A percentile compares a stretch with the other conserved stretches of the same genome.
Evolutionary conservation across 805 yeast genomes (phyloP).

Genomic region (Soucietia sequanensis): DNA sequence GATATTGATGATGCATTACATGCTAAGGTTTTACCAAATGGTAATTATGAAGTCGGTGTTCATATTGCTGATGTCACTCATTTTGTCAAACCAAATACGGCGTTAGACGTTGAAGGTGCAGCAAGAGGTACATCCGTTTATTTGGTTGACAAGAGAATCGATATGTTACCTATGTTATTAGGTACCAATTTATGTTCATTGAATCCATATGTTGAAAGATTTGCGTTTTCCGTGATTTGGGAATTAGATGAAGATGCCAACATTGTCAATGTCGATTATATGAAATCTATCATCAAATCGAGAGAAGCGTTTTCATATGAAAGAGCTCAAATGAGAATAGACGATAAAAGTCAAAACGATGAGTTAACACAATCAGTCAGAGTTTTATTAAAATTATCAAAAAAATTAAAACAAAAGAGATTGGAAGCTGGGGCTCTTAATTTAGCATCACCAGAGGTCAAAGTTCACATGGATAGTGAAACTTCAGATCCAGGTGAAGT

Average conservation of each 20-base stretch:
- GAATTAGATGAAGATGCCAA: conserved; percentile 85
- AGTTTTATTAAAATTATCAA: conserved; percentile 72
- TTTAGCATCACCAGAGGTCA: conserved; percentile 96
- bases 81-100: conserved; percentile 89
- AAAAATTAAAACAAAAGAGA: conserved; percentile 79
- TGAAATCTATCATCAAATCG: conserved; percentile 86
- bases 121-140: conserved; percentile 97
- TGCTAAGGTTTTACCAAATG: conserved; percentile 80
- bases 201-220: conserved; percentile 92
- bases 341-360: conserved; percentile 71
- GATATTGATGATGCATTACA: conserved; percentile 97
- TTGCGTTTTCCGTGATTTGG: conserved; percentile 95
- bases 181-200: conserved; percentile 96
- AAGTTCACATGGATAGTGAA: conserved; percentile 95
- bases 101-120: conserved; percentile 94
- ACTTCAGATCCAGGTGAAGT: conserved; percentile 96
- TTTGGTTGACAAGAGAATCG: conserved; percentile 95
- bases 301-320: conserved; percentile 95
- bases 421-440: conserved; percentile 95
- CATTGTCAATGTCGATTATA: conserved; percentile 73
- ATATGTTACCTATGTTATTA: conserved; percentile 92
- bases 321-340: conserved; percentile 88
- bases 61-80: conserved; percentile 99
- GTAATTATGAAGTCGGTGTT: conserved; percentile 96
- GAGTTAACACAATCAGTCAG: conserved; percentile 90